Conservation (phyloP, 345 rosid genomes). For the Salix arbutifolia region DNA sequence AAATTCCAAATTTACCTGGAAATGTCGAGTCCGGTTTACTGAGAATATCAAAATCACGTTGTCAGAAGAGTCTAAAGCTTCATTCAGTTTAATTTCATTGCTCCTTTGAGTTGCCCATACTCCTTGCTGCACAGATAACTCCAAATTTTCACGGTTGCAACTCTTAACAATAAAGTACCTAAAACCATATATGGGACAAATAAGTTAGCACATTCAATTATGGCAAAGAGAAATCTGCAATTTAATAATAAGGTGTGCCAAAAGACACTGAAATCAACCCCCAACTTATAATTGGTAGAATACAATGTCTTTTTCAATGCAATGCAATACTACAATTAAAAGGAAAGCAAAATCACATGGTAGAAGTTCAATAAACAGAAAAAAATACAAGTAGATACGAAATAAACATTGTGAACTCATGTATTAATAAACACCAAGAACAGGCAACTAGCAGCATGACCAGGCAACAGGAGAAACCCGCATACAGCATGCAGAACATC, state of each 20-base stretch:
- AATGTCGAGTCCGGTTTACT: constrained; percentile 92
- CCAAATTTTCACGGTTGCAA: constrained; percentile 93
- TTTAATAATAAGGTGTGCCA: background rate
- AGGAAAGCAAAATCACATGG: background rate
- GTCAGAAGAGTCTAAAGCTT: constrained; percentile 88
- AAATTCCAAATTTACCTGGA: constrained; percentile 63
- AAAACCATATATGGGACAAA: constrained; percentile 26
- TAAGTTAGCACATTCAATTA: constrained; percentile 9
- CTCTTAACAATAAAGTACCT: constrained; percentile 99
- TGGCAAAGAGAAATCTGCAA: constrained; percentile 7
- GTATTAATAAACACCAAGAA: background rate
- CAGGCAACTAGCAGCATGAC: background rate
- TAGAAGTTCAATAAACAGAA: background rate
- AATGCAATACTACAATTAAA: background rate
- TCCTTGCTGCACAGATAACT: constrained; percentile 97
- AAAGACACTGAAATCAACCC: too few relatives aligned
- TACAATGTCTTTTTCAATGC: too few relatives aligned
- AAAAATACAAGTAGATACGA: background rate
- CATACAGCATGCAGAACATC: background rate
- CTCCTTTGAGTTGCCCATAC: constrained; percentile 99
- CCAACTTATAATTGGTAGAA: too few relatives aligned
- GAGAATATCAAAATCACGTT: constrained; percentile 91
- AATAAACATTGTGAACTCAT: background rate
- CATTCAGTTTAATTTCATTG: constrained; percentile 95
- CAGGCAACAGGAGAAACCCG: background rate